Conservation (phyloP, 192 early-diverging fungal genomes). For the Backusella circina region DNA sequence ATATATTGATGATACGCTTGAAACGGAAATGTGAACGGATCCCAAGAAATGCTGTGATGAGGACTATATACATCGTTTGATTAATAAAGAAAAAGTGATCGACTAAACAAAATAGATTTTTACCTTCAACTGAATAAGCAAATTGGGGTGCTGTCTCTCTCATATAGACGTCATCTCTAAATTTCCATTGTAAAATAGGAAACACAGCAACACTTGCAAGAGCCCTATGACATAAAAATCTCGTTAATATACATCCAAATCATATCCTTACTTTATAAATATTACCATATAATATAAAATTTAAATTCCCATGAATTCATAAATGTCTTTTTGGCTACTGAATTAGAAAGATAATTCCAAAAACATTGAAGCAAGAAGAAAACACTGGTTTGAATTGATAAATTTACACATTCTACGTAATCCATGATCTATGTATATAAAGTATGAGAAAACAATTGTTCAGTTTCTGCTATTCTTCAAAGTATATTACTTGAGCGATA, state of each 20-base stretch:
- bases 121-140: slow-evolving; percentile 32
- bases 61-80: not conserved
- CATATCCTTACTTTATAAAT: not conserved
- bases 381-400: slow-evolving; percentile 26
- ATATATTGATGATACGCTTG: slow-evolving; percentile 1
- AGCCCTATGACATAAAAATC: slow-evolving; percentile 11
- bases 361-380: slow-evolving; percentile 46
- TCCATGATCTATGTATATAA: slow-evolving; percentile 2
- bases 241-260: not conserved
- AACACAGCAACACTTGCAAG: slow-evolving; percentile 27
- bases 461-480: not conserved
- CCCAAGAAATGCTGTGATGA: slow-evolving; percentile 22
- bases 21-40: slow-evolving; percentile 23
- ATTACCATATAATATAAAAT: slow-evolving; percentile 38
- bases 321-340: slow-evolving; percentile 37
- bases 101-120: not conserved
- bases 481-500: not conserved
- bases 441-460: not conserved
- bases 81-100: not conserved
- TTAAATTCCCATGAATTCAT: slow-evolving; percentile 45
- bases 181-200: slow-evolving; percentile 32
- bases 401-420: slow-evolving; percentile 21
- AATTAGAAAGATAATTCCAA: slow-evolving; percentile 44
- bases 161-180: slow-evolving; percentile 7
- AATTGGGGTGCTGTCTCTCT: slow-evolving; percentile 41